A percentile compares a stretch with the other conserved stretches of the same genome.
Evolutionary conservation across 192 early-diverging fungal species (phyloP).

Genomic region (Ambispora gerdemannii): DNA sequence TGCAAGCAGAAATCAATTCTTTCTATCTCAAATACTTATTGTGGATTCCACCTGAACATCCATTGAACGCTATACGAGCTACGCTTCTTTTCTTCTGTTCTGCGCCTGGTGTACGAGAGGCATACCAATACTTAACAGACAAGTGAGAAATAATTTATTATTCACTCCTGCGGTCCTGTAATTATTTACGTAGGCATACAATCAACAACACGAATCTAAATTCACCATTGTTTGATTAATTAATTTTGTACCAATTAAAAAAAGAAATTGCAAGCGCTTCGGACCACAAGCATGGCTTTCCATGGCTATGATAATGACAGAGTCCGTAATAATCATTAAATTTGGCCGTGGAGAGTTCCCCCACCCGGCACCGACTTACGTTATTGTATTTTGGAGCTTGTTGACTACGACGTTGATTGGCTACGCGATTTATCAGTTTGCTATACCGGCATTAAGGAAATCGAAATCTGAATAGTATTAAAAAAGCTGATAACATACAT

Average conservation of each 20-base stretch:
- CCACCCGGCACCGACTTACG: conserved; percentile 65
- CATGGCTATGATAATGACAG: conserved; percentile 81
- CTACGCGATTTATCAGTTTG: conserved; percentile 80
- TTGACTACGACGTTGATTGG: conserved; percentile 56
- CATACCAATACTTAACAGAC: conserved; percentile 83
- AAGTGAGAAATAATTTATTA: conserved; percentile 23
- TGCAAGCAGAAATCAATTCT: conserved; percentile 84
- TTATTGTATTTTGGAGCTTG: conserved; percentile 72
- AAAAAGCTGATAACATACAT: no score
- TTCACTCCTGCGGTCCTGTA: not conserved
- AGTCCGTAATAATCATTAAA: conserved; percentile 89
- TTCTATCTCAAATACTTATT: conserved; percentile 94
- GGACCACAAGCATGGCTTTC: conserved; percentile 94
- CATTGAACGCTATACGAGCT: conserved; percentile 73
- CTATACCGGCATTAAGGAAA: conserved; percentile 16
- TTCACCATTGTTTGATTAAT: no score
- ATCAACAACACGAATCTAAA: no score
- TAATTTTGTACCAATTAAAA: no score
- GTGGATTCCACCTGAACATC: conserved; percentile 88
- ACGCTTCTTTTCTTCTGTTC: conserved; percentile 81
- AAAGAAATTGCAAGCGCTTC: conserved; percentile 79
- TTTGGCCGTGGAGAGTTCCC: conserved; percentile 85
- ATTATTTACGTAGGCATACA: not conserved
- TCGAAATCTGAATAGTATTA: not conserved
- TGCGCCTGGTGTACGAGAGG: conserved; percentile 82